phyloP scores from a whole-genome alignment of 2,329 filamentous ascomycete genomes.

The Helicocarpus griseus region DNA sequence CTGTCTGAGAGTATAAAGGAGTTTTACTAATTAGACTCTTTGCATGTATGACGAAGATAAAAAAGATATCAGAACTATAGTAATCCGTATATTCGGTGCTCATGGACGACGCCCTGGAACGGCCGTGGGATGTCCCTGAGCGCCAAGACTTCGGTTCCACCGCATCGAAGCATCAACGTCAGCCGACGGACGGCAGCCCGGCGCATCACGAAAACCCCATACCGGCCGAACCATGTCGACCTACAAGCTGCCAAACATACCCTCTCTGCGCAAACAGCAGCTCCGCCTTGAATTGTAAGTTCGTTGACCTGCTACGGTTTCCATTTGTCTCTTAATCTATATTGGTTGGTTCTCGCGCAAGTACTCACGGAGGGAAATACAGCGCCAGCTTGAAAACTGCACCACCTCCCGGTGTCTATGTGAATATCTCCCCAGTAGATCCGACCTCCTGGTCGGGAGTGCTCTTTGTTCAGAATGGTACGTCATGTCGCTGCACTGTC shows the following conservation, averaged over 20 bases:
- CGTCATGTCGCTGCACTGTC: conserved; percentile 6
- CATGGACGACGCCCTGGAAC: too few relatives aligned
- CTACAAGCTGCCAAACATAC: conserved; percentile 28
- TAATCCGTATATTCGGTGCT: too few relatives aligned
- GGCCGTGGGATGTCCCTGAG: neutral
- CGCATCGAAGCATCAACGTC: neutral
- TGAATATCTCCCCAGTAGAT: conserved; percentile 73
- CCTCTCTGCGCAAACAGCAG: conserved; percentile 60
- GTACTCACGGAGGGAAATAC: conserved; percentile 9
- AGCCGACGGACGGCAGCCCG: neutral
- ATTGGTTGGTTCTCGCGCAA: conserved; percentile 12
- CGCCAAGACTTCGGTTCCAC: neutral
- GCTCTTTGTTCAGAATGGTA: conserved; percentile 82
- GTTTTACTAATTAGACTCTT: too few relatives aligned
- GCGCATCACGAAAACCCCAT: neutral
- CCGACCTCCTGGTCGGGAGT: conserved; percentile 81
- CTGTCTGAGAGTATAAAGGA: too few relatives aligned
- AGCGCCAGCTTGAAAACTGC: conserved; percentile 73
- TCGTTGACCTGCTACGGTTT: too few relatives aligned
- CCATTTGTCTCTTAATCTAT: too few relatives aligned
- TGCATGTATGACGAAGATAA: too few relatives aligned
- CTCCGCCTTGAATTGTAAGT: conserved; percentile 73
- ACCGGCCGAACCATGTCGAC: conserved; percentile 22
- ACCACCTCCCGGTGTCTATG: conserved; percentile 77
- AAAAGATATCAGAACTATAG: too few relatives aligned